Conservation (phyloP, 2,329 filamentous ascomycete species). For the Fusarium sarcochroum region DNA sequence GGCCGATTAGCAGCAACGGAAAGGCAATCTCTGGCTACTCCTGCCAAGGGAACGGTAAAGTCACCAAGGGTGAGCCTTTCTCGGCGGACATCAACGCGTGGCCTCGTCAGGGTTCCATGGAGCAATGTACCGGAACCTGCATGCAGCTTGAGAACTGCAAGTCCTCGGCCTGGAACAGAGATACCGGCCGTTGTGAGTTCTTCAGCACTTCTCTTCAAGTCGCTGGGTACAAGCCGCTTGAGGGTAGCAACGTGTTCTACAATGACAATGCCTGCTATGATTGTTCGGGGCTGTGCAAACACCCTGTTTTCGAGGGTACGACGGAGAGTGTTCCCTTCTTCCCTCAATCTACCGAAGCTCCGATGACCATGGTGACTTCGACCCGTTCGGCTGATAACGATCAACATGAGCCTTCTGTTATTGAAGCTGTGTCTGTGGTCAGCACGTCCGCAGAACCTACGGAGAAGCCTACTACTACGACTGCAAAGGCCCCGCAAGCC, state of each 20-base stretch:
- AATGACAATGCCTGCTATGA: slow-evolving; percentile 36
- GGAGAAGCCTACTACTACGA: slow-evolving; percentile 6
- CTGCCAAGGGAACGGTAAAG: slow-evolving; percentile 23
- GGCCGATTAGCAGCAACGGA: slow-evolving; percentile 24
- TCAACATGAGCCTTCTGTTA: background rate
- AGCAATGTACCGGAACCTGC: slow-evolving; percentile 32
- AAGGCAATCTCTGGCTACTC: slow-evolving; percentile 13
- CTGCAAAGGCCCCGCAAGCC: background rate
- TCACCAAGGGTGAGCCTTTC: slow-evolving; percentile 15
- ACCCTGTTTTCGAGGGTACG: background rate
- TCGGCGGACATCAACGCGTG: slow-evolving; percentile 1
- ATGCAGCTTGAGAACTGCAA: slow-evolving; percentile 24
- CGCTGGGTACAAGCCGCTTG: slow-evolving; percentile 15
- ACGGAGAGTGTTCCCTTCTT: slow-evolving; percentile 1
- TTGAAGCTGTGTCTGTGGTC: background rate
- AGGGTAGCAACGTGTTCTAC: slow-evolving; percentile 10
- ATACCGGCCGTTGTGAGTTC: slow-evolving; percentile 19
- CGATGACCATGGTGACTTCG: slow-evolving; percentile 28
- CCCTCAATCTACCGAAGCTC: slow-evolving; percentile 6
- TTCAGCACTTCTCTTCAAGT: slow-evolving; percentile 11
- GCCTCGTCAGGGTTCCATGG: slow-evolving; percentile 25
- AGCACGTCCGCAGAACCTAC: background rate
- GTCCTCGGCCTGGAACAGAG: slow-evolving; percentile 24
- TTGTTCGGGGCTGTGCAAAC: slow-evolving; percentile 25
- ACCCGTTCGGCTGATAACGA: slow-evolving; percentile 8